A percentile compares a stretch with the other conserved stretches of the same genome.
Conservation (phyloP, 345 rosid genomes). For the Ailanthus altissimus region DNA sequence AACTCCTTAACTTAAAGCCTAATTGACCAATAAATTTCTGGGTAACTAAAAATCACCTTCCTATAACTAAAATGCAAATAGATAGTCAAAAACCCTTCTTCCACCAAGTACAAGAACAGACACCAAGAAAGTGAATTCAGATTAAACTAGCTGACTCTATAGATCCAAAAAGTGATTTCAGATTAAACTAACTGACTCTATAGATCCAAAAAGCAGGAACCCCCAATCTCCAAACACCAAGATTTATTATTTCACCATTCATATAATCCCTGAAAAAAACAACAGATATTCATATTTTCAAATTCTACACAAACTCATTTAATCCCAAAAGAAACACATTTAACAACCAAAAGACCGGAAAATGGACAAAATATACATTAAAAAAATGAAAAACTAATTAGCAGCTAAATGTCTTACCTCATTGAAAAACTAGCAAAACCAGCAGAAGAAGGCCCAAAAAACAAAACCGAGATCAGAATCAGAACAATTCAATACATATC, state of each 20-base stretch:
- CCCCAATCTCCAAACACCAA: slow-evolving; percentile 14
- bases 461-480: slow-evolving; percentile 21
- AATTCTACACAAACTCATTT: background rate
- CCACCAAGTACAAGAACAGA: too few species aligned
- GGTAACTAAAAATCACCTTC: slow-evolving; percentile 5
- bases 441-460: background rate
- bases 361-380: background rate
- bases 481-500: slow-evolving; percentile 9
- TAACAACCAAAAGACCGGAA: background rate
- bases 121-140: background rate
- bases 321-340: background rate
- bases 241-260: slow-evolving; percentile 17
- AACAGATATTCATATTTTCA: background rate
- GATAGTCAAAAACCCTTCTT: background rate
- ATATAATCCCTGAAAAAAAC: slow-evolving; percentile 14
- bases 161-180: slow-evolving; percentile 5
- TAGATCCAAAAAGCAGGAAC: slow-evolving; percentile 12
- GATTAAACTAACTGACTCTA: slow-evolving; percentile 13
- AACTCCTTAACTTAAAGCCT: slow-evolving; percentile 1
- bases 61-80: background rate
- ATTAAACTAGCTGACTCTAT: slow-evolving; percentile 1
- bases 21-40: slow-evolving; percentile 5
- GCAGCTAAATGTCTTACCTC: slow-evolving; percentile 17
- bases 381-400: background rate
- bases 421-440: slow-evolving; percentile 6